Evolutionary conservation across 1,139 yeast genomes (phyloP), one percentile per base, ranked within the genome.

Genomic region (Pichia sp.): DNA sequence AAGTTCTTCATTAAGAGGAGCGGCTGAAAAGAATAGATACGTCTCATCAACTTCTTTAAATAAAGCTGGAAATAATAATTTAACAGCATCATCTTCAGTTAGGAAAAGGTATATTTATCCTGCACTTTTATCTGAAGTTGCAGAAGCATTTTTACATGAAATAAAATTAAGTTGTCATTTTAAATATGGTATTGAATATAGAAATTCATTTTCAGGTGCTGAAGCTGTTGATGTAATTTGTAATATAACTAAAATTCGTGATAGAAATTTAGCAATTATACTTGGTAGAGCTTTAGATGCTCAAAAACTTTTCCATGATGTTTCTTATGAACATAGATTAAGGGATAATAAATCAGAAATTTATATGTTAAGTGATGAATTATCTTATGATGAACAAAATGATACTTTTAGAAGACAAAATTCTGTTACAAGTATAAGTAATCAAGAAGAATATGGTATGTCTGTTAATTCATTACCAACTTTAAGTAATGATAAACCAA

Each of bases 221-320:
- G 93, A 85, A 65, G 96, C 97, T 0, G 95, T 91, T 35, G 96
- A 88, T 61, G 74, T 83, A 21, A 79, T 91, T 44, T 82, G 95
- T 46, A 72, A 83, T 42, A 82, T 91, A 44, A 81, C 91, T 42
- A 71, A 94, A 51, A 89, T 96, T 3, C 84, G 88, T 14, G 98
- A 91, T 60, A 71, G 99, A 47, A 89, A 88, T 53, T 66, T 91
- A 56, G 97, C 97, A 0, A 66, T 91, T 37, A 66, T 91, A 36
- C 66, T 93, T 39, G 98, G 98, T 19, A 72, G 99, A 49, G 83
- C 97, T 0, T 68, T 91, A 46, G 98, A 91, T 63, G 95, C 96
- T 1, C 97, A 91, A 54, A 85, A 85, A 61, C 77, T 86, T 45
- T 88, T 91, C 62, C 96, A 88, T 58, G 98, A 91, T 63, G 97